Percentiles rank a stretch among this genome's conserved stretches.
Evolutionary conservation across 2,329 filamentous ascomycete species (phyloP).

Genomic region (Colletotrichum sansevieriae): DNA sequence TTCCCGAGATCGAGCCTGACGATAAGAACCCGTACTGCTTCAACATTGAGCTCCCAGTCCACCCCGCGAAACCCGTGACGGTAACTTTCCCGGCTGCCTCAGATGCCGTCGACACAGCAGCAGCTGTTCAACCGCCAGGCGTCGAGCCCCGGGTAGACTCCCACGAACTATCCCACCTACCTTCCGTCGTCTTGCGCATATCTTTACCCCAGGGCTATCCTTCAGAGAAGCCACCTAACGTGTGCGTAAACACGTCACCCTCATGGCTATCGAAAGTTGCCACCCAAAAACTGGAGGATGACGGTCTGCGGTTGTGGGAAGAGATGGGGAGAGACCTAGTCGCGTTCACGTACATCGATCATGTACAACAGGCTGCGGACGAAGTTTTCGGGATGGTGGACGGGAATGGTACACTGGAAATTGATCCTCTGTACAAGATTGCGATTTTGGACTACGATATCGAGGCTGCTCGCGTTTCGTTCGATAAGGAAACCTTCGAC

Average conservation of each 20-base stretch:
- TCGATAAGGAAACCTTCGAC: constrained; percentile 87
- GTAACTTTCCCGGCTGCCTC: constrained; percentile 68
- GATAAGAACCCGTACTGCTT: constrained; percentile 62
- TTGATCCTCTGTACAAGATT: constrained; percentile 72
- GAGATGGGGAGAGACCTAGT: constrained; percentile 71
- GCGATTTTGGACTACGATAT: constrained; percentile 83
- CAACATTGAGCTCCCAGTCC: constrained; percentile 69
- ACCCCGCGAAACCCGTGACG: constrained; percentile 65
- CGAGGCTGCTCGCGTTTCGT: constrained; percentile 78
- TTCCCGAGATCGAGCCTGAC: constrained; percentile 70
- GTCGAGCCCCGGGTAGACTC: constrained; percentile 53
- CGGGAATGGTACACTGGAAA: constrained; percentile 61
- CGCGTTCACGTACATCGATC: constrained; percentile 74
- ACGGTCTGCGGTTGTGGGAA: constrained; percentile 70
- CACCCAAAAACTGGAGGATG: constrained; percentile 63
- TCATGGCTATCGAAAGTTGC: constrained; percentile 67
- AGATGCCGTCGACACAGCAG: constrained; percentile 36
- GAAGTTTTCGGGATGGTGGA: constrained; percentile 70
- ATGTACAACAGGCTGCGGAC: constrained; percentile 70
- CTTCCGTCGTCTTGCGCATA: constrained; percentile 67
- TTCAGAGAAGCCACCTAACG: constrained; percentile 61
- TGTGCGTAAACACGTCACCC: constrained; percentile 66
- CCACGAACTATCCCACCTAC: constrained; percentile 68
- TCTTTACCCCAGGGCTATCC: constrained; percentile 71
- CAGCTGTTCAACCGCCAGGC: constrained; percentile 33